Conservation (phyloP, 2,329 filamentous ascomycete species). For the Stemphylium lycopersici region DNA sequence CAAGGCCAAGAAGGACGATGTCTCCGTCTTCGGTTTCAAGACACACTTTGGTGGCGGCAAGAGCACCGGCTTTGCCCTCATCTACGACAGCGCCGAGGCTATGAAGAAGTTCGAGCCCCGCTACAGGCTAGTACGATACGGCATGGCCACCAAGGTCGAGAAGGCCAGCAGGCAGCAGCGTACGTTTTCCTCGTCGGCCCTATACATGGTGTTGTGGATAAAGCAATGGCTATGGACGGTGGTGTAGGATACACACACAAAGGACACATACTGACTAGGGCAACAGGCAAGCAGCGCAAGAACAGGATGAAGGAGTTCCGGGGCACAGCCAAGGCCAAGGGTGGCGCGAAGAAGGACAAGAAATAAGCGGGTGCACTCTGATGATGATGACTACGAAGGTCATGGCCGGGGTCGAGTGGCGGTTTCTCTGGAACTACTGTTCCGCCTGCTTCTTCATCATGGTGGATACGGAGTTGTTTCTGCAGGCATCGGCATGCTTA, state of each 20-base stretch:
- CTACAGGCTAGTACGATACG: conserved; percentile 95
- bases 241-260: background rate
- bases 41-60: conserved; percentile 99
- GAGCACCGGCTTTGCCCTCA: conserved; percentile 97
- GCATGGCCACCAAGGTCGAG: conserved; percentile 92
- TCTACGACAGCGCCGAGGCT: conserved; percentile 98
- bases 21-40: conserved; percentile 97
- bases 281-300: conserved; percentile 98
- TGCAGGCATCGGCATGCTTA: conserved; percentile 48
- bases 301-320: conserved; percentile 99
- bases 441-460: conserved; percentile 41
- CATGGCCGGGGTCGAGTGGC: conserved; percentile 40
- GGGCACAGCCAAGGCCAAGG: conserved; percentile 98
- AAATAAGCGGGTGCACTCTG: conserved; percentile 50
- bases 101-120: conserved; percentile 99
- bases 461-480: conserved; percentile 43
- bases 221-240: conserved; percentile 11
- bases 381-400: conserved; percentile 39
- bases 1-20: conserved; percentile 97
- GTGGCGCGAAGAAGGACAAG: conserved; percentile 90
- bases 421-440: conserved; percentile 42
- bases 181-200: conserved; percentile 64
- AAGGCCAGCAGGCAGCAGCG: conserved; percentile 98
- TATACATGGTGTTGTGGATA: conserved; percentile 11
- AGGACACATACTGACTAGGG: conserved; percentile 38